Evolutionary conservation across 2,329 filamentous ascomycete genomes (phyloP), one percentile per base, ranked within the genome.

Genomic region (Fusarium newnesense): DNA sequence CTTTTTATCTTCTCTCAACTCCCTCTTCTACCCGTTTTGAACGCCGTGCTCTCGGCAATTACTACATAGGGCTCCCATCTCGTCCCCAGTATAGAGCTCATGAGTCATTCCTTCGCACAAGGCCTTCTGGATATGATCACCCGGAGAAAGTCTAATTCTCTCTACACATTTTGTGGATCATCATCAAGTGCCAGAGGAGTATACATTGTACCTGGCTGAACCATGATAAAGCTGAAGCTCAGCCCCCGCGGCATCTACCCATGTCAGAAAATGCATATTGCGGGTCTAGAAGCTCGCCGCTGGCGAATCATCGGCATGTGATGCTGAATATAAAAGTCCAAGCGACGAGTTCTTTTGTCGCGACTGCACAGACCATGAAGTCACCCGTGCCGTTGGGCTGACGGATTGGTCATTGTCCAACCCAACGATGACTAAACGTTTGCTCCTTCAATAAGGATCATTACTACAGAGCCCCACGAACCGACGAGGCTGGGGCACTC

Each of bases 11-110:
- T 24, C 21, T 13, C 1, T 50, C 5, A 49, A 24, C 10, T 24
- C 15, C 4, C 15, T 32, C 5, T 0, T 9, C 21, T 2, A 5
- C 47, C 32, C 28, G 0, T 2, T 2, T 1, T 9, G 15, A 18
- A 7, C 5, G 0, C 1, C 7, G 2, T 9, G 7, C 5, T 19
- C 5, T 50, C 47, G 28, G 47, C 10, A 5, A 50, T 24, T 32
- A 0, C 28, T 11, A 13, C 3, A 24, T 18, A 32, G 1, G 10
- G 16, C 10, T 32, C 4, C 2, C 10, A 32, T 49, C 10, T 49
- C 21, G 21, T n/a, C 15, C 15, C 28, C 2, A 1, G 10, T 4
- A n/a, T 2, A 13, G 32, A 18, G 28, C 13, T n/a, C 28, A n/a
- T 32, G 24, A 24, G 24, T 24, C 28, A 30, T 30, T 24, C 28